Evolutionary conservation across 176 grass and related monocot genomes (phyloP).

Genomic region (Alopecurus myosuroides): DNA sequence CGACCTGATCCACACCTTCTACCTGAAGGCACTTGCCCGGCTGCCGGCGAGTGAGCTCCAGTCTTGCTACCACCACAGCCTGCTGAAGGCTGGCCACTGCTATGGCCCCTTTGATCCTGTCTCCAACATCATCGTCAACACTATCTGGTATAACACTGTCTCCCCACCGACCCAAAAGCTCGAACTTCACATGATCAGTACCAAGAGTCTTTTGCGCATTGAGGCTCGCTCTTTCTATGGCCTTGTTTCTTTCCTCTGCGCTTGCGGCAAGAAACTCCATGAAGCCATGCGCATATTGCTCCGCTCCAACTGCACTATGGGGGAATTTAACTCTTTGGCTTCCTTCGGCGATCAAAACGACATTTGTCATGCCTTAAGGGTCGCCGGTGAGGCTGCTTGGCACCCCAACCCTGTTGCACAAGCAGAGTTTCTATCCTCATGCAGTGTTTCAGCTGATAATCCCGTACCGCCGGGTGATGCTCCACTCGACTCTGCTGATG

Average conservation of each 20-base stretch:
- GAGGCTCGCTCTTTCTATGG: not conserved
- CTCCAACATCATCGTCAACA: not conserved
- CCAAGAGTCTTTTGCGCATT: not conserved
- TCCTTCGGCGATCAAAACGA: not conserved
- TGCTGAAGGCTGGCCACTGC: not conserved
- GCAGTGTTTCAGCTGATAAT: not conserved
- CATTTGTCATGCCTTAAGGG: not conserved
- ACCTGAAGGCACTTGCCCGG: not conserved
- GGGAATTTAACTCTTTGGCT: not conserved
- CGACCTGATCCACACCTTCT: not conserved
- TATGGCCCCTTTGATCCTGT: not conserved
- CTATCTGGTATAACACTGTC: not conserved
- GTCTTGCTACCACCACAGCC: not conserved
- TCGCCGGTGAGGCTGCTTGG: not conserved
- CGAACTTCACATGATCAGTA: not conserved
- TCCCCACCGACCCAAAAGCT: not conserved
- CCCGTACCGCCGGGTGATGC: not conserved
- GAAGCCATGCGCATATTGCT: not conserved
- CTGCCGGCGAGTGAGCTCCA: not conserved
- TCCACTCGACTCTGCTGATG: not conserved
- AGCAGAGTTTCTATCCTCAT: not conserved
- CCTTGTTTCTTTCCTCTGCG: not conserved
- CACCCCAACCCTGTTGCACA: not conserved
- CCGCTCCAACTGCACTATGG: not conserved
- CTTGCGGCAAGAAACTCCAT: not conserved